These are phyloP conservation scores for Fusarium protoensiforme DNA, from an alignment of 2,329 filamentous ascomycete genomes.

Conservation along the genomic window DNA sequence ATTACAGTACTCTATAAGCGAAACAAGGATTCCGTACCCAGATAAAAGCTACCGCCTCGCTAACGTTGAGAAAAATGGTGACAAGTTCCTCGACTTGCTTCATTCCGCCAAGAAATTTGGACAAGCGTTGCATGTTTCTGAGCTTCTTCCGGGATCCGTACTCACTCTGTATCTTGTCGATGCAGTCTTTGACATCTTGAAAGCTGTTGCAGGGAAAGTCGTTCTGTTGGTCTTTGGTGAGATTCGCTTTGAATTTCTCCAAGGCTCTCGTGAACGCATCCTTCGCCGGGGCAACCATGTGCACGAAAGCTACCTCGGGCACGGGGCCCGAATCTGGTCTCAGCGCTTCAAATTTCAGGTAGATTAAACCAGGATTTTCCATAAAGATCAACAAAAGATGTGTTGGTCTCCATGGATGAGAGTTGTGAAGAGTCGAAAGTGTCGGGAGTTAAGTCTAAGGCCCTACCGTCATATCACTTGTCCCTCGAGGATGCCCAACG, in stretches of 20 bases:
- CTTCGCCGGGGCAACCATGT: too few relatives aligned
- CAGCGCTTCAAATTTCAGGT: too few relatives aligned
- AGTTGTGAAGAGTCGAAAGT: too few relatives aligned
- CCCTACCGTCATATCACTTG: too few relatives aligned
- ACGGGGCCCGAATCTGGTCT: too few relatives aligned
- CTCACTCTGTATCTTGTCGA: background rate
- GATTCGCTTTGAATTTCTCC: background rate
- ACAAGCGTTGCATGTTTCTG: background rate
- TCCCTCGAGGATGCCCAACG: too few relatives aligned
- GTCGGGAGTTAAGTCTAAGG: too few relatives aligned
- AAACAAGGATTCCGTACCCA: background rate
- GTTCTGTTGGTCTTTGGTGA: background rate
- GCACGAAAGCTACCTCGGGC: too few relatives aligned
- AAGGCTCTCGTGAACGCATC: background rate
- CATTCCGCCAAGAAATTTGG: background rate
- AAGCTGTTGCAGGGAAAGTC: background rate
- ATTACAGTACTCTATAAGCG: too few relatives aligned
- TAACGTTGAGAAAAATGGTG: background rate
- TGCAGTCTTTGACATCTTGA: background rate
- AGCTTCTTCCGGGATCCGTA: background rate
- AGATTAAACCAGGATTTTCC: too few relatives aligned
- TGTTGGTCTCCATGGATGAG: too few relatives aligned
- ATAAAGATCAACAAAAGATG: too few relatives aligned
- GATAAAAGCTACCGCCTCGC: background rate
- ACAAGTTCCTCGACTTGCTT: background rate